phyloP scores from a whole-genome alignment of 2,329 filamentous ascomycete species.

The Emericellopsis atlantica region DNA sequence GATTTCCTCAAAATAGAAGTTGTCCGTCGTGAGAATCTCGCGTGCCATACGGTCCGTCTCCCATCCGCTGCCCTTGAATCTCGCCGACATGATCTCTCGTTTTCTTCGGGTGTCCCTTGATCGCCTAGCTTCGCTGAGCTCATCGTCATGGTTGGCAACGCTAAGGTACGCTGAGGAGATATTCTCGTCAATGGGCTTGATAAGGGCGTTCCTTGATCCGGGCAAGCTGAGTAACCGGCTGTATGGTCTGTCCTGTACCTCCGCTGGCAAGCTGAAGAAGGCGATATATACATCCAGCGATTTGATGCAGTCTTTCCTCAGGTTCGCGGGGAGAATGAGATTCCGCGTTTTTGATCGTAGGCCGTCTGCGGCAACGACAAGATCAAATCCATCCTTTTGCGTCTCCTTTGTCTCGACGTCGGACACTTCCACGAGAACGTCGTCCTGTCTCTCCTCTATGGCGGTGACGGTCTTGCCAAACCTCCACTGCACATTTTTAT shows the following conservation, averaged over 20 bases:
- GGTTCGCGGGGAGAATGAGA: background rate
- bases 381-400: background rate
- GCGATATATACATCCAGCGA: background rate
- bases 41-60: background rate
- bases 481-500: background rate
- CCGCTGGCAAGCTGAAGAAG: background rate
- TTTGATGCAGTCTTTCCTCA: background rate
- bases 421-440: background rate
- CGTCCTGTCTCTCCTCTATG: background rate
- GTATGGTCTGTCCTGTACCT: background rate
- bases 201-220: background rate
- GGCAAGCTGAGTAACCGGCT: background rate
- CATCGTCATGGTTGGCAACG: background rate
- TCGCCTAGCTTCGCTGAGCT: background rate
- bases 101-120: background rate
- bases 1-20: constrained; percentile 1
- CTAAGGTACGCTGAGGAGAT: background rate
- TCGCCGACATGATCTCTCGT: background rate
- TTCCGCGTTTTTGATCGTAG: background rate
- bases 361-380: background rate
- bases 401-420: background rate
- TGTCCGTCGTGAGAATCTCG: constrained; percentile 1
- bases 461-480: background rate
- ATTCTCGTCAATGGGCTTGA: background rate
- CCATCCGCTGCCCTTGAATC: background rate